Percentiles rank a stretch among this genome's conserved stretches.
These are phyloP conservation scores for Cyberlindnera maclurae DNA, from an alignment of 805 yeast genomes.

Conservation along the genomic window DNA sequence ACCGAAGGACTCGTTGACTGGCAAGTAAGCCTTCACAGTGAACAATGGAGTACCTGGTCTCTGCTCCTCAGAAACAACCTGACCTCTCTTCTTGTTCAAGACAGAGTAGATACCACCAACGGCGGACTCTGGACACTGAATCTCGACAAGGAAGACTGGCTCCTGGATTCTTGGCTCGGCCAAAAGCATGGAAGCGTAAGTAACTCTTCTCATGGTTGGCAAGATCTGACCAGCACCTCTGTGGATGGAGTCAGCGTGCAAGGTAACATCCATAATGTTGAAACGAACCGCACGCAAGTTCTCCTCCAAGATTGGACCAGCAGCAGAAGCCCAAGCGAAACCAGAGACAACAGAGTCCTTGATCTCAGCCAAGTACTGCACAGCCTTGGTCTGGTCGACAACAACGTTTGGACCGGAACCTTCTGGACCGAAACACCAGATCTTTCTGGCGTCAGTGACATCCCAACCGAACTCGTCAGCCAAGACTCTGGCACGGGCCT, in stretches of 20 bases:
- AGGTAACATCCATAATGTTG: slow-evolving; percentile 97
- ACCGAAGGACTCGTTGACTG: slow-evolving; percentile 99
- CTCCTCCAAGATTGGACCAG: slow-evolving; percentile 99
- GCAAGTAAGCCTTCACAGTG: slow-evolving; percentile 99
- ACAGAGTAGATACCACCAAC: slow-evolving; percentile 99
- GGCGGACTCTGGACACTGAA: slow-evolving; percentile 98
- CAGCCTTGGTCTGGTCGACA: slow-evolving; percentile 99
- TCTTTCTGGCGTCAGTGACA: slow-evolving; percentile 99
- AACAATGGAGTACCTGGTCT: slow-evolving; percentile 99
- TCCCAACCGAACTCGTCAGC: slow-evolving; percentile 99
- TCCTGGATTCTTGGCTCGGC: slow-evolving; percentile 99
- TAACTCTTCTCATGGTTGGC: slow-evolving; percentile 99
- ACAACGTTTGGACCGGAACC: slow-evolving; percentile 98
- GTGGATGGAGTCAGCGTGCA: slow-evolving; percentile 99
- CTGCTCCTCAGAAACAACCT: slow-evolving; percentile 98
- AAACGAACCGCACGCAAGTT: slow-evolving; percentile 91
- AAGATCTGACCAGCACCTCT: slow-evolving; percentile 99
- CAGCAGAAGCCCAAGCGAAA: slow-evolving; percentile 99
- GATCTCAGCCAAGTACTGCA: slow-evolving; percentile 97
- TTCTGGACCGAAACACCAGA: slow-evolving; percentile 99
- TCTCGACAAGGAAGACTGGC: slow-evolving; percentile 98
- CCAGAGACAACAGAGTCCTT: slow-evolving; percentile 99
- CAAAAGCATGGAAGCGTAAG: slow-evolving; percentile 95
- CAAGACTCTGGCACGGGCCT: slow-evolving; percentile 96
- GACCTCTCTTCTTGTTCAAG: slow-evolving; percentile 99